Evolutionary conservation across 495 filamentous ascomycete genomes (phyloP).

Genomic region (Penicillium cataractarum): DNA sequence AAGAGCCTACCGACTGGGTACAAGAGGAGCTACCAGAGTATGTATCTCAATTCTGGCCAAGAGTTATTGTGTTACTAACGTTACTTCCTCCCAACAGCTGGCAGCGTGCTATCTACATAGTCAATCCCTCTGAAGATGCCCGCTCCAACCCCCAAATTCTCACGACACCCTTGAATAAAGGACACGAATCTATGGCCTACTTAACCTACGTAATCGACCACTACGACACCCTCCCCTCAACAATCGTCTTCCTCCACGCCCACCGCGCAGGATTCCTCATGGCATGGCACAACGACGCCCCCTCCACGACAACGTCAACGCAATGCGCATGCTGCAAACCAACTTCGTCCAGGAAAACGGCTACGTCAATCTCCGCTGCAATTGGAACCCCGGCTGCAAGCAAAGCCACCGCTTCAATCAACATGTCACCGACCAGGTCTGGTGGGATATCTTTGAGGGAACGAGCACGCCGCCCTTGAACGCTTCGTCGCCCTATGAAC

Average conservation of each 20-base stretch:
- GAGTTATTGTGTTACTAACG: not conserved
- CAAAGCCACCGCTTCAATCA: conserved; percentile 54
- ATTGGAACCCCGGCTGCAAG: conserved; percentile 65
- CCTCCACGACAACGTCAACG: conserved; percentile 55
- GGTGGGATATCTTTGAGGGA: conserved; percentile 57
- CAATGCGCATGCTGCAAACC: conserved; percentile 55
- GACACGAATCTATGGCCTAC: conserved; percentile 77
- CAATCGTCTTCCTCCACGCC: conserved; percentile 69
- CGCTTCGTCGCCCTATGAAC: conserved; percentile 21
- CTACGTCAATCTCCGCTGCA: conserved; percentile 69
- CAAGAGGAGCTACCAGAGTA: conserved; percentile 55
- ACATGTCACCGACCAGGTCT: conserved; percentile 59
- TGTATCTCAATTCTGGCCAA: conserved; percentile 6
- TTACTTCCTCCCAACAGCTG: conserved; percentile 39
- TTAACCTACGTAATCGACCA: conserved; percentile 72
- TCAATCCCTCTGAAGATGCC: conserved; percentile 58
- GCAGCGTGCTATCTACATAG: conserved; percentile 65
- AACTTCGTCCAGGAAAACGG: conserved; percentile 58
- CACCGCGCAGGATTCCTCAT: conserved; percentile 54
- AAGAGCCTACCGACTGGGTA: conserved; percentile 65
- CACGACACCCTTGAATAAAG: conserved; percentile 62
- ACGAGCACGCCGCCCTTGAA: conserved; percentile 55
- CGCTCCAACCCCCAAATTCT: conserved; percentile 45
- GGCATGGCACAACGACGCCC: conserved; percentile 67
- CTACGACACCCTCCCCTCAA: conserved; percentile 68